A percentile compares a stretch with the other conserved stretches of the same genome.
Conservation (phyloP, 768 basidiomycete species). For the Lactifluus hygrophoroides region DNA sequence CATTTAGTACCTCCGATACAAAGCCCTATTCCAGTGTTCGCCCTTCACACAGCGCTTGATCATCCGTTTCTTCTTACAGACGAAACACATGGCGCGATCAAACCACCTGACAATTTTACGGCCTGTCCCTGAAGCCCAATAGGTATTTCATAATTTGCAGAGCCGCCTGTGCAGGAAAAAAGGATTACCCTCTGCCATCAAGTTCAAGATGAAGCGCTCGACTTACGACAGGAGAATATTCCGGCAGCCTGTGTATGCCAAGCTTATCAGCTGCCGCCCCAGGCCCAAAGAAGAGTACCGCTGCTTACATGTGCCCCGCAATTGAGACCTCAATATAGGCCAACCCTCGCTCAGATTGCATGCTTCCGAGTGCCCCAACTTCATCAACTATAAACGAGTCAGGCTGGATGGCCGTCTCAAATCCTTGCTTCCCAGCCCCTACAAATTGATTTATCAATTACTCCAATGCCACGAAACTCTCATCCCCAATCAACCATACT, state of each 20-base stretch:
- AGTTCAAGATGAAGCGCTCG: background rate
- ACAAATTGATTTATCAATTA: conserved; percentile 17
- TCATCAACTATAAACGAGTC: conserved; percentile 68
- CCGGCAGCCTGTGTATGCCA: conserved; percentile 44
- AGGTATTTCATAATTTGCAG: conserved; percentile 63
- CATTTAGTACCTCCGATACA: too few species aligned
- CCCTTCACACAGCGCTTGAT: background rate
- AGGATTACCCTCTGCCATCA: background rate
- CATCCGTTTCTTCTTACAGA: background rate
- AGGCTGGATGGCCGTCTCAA: conserved; percentile 56
- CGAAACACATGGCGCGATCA: background rate
- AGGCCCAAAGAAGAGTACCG: background rate
- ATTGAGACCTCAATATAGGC: conserved; percentile 59
- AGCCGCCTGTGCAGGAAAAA: conserved; percentile 37
- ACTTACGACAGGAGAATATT: conserved; percentile 55
- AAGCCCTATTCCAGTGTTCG: background rate
- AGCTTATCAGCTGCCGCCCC: background rate
- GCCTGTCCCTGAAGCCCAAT: conserved; percentile 50
- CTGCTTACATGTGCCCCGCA: conserved; percentile 63
- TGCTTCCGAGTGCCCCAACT: conserved; percentile 55
- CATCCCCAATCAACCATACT: background rate
- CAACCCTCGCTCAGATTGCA: conserved; percentile 58
- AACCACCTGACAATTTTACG: conserved; percentile 23
- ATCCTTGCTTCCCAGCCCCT: conserved; percentile 63
- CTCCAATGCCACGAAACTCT: background rate